Base-by-base conservation (phyloP, 2,329 filamentous ascomycete species). In the Fusarium falciforme region DNA sequence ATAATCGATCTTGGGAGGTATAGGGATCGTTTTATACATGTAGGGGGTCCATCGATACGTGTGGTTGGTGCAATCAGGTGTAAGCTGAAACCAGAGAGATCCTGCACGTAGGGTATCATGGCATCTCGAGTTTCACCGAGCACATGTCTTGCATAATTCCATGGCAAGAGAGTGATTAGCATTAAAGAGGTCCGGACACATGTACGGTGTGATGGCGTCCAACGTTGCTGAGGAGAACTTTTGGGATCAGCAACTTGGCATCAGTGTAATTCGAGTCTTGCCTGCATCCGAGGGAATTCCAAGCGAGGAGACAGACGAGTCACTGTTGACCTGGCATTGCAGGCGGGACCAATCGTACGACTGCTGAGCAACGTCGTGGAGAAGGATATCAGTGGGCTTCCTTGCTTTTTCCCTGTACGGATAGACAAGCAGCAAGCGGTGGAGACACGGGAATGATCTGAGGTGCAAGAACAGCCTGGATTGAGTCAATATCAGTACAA, bases 341-440 rank as follows among this genome's bases (percentile, higher is more conserved):
- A 67, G 25, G 27, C 31, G 27, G 57, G 60, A 29, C 36, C 16
- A 47, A 29, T 70, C 64, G 38, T 29, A 63, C 42, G 62, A 63
- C 60, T 20, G 10, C 27, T 35, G 14, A 6, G 49, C 47, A 44
- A 57, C 61, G 35, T 44, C 36, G 61, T 63, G 35, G 61, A 64
- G n/a, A 12, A 57, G n/a, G 27, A 40, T 40, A 38, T 64, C 22
- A 5, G 49, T 17, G 16, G 38, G 7, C 11, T 47, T 64, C 25
- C 17, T 29, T 52, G 38, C 60, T 54, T 62, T 58, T 55, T 58
- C 27, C 57, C 27, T 29, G 6, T 47, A 44, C 22, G 25, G 22
- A 58, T 31, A 14, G 27, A n/a, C 17, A 25, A 47, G 22, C 9
- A 57, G 31, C 3, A 12, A 25, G 31, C 14, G 17, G 52, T 64